Percentiles rank a stretch among this genome's conserved stretches.
These are phyloP conservation scores for Rickenella mellea DNA, from an alignment of 768 basidiomycete species.

Conservation along the genomic window DNA sequence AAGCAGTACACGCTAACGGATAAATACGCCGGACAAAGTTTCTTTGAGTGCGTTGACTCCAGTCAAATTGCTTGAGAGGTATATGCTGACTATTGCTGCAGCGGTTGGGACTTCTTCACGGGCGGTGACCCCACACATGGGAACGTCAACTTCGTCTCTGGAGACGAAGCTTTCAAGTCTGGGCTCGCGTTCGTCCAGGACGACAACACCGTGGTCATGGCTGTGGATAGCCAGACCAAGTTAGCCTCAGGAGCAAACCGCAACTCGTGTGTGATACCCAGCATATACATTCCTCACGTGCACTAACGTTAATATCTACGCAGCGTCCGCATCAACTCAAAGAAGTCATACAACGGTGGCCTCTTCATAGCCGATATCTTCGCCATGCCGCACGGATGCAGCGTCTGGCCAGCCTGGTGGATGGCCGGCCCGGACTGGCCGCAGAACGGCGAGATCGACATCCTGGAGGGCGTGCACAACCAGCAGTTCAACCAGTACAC, in stretches of 20 bases:
- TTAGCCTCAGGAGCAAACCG: constrained; percentile 45
- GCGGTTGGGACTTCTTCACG: constrained; percentile 61
- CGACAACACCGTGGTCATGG: constrained; percentile 47
- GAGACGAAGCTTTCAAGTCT: constrained; percentile 35
- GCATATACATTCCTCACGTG: constrained; percentile 2
- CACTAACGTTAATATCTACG: neutral
- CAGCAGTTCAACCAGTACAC: constrained; percentile 32
- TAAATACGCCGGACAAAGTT: constrained; percentile 40
- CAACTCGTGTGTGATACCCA: constrained; percentile 32
- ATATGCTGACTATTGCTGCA: constrained; percentile 16
- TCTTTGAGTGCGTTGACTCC: constrained; percentile 43
- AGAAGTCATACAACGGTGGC: constrained; percentile 53
- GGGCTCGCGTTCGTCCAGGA: constrained; percentile 54
- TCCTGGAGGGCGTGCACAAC: constrained; percentile 34
- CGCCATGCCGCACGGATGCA: constrained; percentile 64
- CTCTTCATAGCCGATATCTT: constrained; percentile 68
- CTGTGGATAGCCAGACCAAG: constrained; percentile 47
- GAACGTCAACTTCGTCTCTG: constrained; percentile 47
- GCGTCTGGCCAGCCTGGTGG: constrained; percentile 54
- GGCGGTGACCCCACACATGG: constrained; percentile 62
- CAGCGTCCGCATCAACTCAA: constrained; percentile 61
- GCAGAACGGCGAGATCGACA: constrained; percentile 24
- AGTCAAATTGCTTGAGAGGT: neutral
- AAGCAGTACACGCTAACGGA: constrained; percentile 27
- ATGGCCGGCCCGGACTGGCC: constrained; percentile 21